These are phyloP conservation scores for Nissolia schottii DNA, from an alignment of 306 rosid genomes.

Conservation along the genomic window DNA sequence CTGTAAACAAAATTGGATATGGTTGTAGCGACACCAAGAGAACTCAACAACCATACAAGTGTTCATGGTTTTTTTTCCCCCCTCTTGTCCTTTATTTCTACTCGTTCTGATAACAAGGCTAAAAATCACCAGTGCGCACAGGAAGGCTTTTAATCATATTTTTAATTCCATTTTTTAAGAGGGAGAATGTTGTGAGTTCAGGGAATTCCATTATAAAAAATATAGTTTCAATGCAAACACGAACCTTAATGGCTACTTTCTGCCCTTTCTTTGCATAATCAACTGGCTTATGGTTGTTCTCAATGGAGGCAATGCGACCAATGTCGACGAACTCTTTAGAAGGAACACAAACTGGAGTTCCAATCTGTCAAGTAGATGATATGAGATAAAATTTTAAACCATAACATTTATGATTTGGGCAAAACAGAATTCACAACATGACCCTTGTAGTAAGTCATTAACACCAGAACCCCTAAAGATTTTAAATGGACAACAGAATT, in stretches of 20 bases:
- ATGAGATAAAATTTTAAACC: constrained; percentile 17
- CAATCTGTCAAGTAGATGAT: constrained; percentile 54
- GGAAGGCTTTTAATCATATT: neutral
- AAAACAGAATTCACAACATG: neutral
- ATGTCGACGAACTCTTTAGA: constrained; percentile 77
- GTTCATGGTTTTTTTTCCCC: neutral
- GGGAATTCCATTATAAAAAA: neutral
- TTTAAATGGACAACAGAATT: neutral
- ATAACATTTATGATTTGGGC: neutral
- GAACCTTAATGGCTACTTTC: constrained; percentile 87
- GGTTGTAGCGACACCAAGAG: neutral
- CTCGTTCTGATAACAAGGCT: neutral
- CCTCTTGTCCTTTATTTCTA: neutral
- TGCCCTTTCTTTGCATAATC: constrained; percentile 88
- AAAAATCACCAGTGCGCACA: neutral
- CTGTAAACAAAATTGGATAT: constrained; percentile 41
- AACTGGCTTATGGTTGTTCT: constrained; percentile 87
- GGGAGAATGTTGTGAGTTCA: neutral
- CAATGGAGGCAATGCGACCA: constrained; percentile 84
- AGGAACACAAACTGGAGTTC: constrained; percentile 93
- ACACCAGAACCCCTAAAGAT: constrained; percentile 15
- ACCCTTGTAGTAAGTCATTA: neutral
- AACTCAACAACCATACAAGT: neutral
- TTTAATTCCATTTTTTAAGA: neutral
- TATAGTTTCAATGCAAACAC: constrained; percentile 6